Percentiles rank a stretch among this genome's conserved stretches.
These are phyloP conservation scores for Xylariales sp. DNA, from an alignment of 2,329 filamentous ascomycete genomes.

Conservation along the genomic window DNA sequence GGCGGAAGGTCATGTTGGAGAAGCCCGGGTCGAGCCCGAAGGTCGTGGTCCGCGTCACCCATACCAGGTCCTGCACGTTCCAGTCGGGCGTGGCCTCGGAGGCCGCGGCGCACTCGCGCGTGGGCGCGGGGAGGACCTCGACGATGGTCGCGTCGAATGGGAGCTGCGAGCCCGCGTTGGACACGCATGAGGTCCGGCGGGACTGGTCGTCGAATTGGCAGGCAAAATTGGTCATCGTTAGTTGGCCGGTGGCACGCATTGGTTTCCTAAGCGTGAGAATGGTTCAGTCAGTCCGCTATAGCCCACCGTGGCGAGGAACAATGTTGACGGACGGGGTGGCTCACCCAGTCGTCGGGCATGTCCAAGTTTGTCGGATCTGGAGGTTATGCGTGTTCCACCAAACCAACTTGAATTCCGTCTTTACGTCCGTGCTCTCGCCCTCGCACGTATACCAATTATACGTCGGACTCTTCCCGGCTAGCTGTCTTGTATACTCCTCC, in stretches of 20 bases:
- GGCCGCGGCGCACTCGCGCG: constrained; percentile 16
- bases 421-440: constrained; percentile 2
- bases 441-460: constrained; percentile 25
- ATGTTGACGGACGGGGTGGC: neutral
- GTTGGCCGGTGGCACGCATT: constrained; percentile 26
- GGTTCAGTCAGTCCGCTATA: neutral
- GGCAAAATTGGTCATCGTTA: neutral
- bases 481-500: constrained; percentile 26
- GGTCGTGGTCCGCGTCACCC: constrained; percentile 13
- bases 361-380: constrained; percentile 26
- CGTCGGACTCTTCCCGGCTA: constrained; percentile 6
- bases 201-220: constrained; percentile 18
- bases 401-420: constrained; percentile 29
- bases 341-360: constrained; percentile 26
- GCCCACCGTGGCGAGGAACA: neutral
- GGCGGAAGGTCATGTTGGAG: constrained; percentile 24
- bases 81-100: constrained; percentile 21
- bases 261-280: neutral
- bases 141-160: constrained; percentile 23
- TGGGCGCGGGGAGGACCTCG: constrained; percentile 13
- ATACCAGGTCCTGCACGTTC: constrained; percentile 17
- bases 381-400: constrained; percentile 27
- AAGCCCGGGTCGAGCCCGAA: constrained; percentile 9
- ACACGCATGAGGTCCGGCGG: constrained; percentile 8
- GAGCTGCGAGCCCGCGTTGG: neutral